A percentile compares a stretch with the other conserved stretches of the same genome.
Evolutionary conservation across 2,329 filamentous ascomycete genomes (phyloP).

Genomic region (Monilinia polystroma): DNA sequence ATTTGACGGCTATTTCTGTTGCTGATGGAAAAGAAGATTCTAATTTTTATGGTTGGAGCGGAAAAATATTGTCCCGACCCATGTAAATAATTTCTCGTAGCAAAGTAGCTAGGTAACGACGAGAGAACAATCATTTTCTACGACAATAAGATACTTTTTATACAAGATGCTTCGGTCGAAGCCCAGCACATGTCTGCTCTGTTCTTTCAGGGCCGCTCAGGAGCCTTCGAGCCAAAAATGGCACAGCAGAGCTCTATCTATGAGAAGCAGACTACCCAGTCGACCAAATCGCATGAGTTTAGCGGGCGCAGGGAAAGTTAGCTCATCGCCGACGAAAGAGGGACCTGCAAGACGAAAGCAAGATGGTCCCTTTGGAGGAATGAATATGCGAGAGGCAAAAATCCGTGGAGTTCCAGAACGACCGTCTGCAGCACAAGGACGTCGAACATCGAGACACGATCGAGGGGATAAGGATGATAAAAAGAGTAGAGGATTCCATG

Average conservation of each 20-base stretch:
- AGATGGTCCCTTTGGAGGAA: constrained; percentile 56
- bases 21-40: background rate
- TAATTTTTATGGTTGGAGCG: background rate
- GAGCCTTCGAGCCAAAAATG: constrained; percentile 43
- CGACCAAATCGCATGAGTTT: constrained; percentile 37
- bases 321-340: constrained; percentile 22
- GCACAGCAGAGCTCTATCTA: constrained; percentile 31
- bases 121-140: background rate
- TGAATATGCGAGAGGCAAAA: constrained; percentile 54
- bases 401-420: constrained; percentile 45
- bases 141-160: background rate
- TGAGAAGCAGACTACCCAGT: constrained; percentile 22
- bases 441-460: constrained; percentile 23
- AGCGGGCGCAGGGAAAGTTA: constrained; percentile 32
- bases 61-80: background rate
- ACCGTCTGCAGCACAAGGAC: constrained; percentile 34
- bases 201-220: constrained; percentile 56
- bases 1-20: background rate
- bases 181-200: constrained; percentile 45
- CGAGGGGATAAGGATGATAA: constrained; percentile 35
- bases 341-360: constrained; percentile 44
- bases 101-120: background rate
- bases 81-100: constrained; percentile 12
- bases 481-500: constrained; percentile 56
- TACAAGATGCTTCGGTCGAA: constrained; percentile 36